Base-by-base conservation (phyloP, 225 moss, liverwort and hornwort species). In the Sphagnum contortum region DNA sequence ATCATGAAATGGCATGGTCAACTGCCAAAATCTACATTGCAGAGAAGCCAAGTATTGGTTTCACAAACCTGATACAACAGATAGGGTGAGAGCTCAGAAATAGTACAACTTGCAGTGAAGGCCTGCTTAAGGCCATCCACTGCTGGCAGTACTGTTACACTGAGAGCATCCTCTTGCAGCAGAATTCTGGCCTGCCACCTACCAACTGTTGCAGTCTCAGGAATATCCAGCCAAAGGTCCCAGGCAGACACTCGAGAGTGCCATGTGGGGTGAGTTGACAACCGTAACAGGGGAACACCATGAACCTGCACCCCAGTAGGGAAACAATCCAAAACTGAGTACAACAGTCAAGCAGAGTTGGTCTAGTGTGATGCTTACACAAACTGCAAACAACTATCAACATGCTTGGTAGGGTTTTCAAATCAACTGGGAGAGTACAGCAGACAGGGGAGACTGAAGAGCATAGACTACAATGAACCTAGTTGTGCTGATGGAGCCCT, bases 191-290 rank as follows among this genome's bases (percentile, higher is more conserved):
- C 90, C 81, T 89, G 85, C 83, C 92, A 98, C 64, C 77, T 82
- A 12, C 76, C 71, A 49, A 79, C 66, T 72, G 78, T 46, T 63
- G 74, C 13, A 66, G 79, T 76, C 64, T 80, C 71, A 68, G 89
- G 87, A 69, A 88, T 79, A 54, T 87, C 74, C 64, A 98, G 79
- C 74, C 93, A 91, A 58, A 98, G 79, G 48, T 98, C 82, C 96
- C 96, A 98, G 59, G 89, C 83, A 76, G 96, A 91, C 47, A 98
- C 93, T 69, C 81, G 85, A 3, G 96, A 80, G 68, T 98, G 87
- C 96, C 96, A 98, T 48, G 96, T 98, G 63, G 96, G 89, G 84
- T 93, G 93, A 48, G 74, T 82, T 66, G 62, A 69, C 57, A 98
- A 73, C 50, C 87, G 88, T 64, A 98, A 85, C 73, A 91, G 84